These are phyloP conservation scores for Aspergillus sp. DNA, from an alignment of 2,329 filamentous ascomycete genomes.

Conservation along the genomic window DNA sequence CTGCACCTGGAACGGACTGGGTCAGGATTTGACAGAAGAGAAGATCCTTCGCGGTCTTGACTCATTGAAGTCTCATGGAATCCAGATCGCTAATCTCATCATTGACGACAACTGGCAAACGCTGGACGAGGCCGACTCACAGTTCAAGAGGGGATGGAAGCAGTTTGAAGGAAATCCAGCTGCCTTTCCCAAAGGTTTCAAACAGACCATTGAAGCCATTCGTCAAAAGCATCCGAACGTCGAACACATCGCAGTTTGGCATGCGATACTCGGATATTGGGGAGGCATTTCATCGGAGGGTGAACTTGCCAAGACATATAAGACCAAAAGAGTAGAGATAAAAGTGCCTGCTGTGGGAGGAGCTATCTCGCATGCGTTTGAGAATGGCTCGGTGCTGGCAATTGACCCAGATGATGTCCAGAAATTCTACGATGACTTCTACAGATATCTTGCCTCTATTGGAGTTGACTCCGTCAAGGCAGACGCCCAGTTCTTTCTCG, in stretches of 20 bases:
- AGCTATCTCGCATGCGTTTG: conserved; percentile 26
- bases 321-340: conserved; percentile 63
- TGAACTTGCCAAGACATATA: conserved; percentile 74
- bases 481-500: conserved; percentile 87
- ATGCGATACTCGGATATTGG: conserved; percentile 87
- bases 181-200: conserved; percentile 79
- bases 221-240: conserved; percentile 70
- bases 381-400: conserved; percentile 63
- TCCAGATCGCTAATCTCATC: conserved; percentile 81
- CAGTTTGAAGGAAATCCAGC: conserved; percentile 82
- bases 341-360: conserved; percentile 57
- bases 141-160: conserved; percentile 64
- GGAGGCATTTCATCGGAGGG: conserved; percentile 78
- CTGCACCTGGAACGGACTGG: conserved; percentile 95
- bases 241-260: conserved; percentile 88
- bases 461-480: conserved; percentile 90
- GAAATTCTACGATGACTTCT: conserved; percentile 88
- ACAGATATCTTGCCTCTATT: conserved; percentile 70
- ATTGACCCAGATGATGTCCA: conserved; percentile 73
- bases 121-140: conserved; percentile 59
- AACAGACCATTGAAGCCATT: conserved; percentile 68
- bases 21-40: conserved; percentile 76
- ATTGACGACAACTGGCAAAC: conserved; percentile 98
- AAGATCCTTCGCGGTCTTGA: conserved; percentile 77
- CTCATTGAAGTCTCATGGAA: conserved; percentile 66